Percentiles rank a stretch among this genome's conserved stretches.
phyloP scores from a whole-genome alignment of 2,329 filamentous ascomycete species.

The Dryadomyces sulphureus region DNA sequence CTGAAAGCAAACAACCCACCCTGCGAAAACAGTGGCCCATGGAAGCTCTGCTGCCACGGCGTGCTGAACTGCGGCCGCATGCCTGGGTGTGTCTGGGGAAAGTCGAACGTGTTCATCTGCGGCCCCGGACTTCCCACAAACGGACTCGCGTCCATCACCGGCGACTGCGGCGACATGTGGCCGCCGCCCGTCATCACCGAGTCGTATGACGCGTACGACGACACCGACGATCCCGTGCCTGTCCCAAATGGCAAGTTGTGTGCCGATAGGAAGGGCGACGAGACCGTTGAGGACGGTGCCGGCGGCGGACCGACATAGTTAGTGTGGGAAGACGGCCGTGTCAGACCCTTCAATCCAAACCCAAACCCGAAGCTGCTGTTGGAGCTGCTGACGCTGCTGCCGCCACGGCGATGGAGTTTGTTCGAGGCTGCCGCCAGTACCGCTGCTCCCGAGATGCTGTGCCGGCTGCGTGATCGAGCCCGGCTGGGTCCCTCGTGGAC shows the following conservation, averaged over 20 bases:
- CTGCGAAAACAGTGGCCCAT: conserved; percentile 10
- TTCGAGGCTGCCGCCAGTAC: conserved; percentile 6
- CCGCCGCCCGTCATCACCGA: conserved; percentile 9
- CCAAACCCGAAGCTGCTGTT: conserved; percentile 13
- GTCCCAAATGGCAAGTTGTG: conserved; percentile 6
- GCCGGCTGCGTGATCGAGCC: conserved; percentile 13
- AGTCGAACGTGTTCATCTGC: conserved; percentile 10
- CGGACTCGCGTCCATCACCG: conserved; percentile 8
- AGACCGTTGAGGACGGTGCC: conserved; percentile 10
- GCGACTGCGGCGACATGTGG: conserved; percentile 12
- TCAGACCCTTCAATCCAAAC: conserved; percentile 11
- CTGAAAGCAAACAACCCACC: neutral
- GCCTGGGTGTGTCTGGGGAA: conserved; percentile 7
- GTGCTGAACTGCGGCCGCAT: conserved; percentile 12
- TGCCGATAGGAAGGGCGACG: conserved; percentile 10
- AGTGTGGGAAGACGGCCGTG: conserved; percentile 12
- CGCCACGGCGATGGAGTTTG: conserved; percentile 10
- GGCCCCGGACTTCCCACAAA: conserved; percentile 12
- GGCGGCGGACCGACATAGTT: conserved; percentile 13
- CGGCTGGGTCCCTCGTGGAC: neutral
- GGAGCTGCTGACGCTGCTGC: conserved; percentile 10
- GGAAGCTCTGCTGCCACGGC: conserved; percentile 12
- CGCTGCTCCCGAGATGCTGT: conserved; percentile 5
- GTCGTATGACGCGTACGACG: conserved; percentile 12
- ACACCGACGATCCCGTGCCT: conserved; percentile 11